These are phyloP conservation scores for Artemisia argyi DNA, from an alignment of 129 eudicot species.

Conservation along the genomic window DNA sequence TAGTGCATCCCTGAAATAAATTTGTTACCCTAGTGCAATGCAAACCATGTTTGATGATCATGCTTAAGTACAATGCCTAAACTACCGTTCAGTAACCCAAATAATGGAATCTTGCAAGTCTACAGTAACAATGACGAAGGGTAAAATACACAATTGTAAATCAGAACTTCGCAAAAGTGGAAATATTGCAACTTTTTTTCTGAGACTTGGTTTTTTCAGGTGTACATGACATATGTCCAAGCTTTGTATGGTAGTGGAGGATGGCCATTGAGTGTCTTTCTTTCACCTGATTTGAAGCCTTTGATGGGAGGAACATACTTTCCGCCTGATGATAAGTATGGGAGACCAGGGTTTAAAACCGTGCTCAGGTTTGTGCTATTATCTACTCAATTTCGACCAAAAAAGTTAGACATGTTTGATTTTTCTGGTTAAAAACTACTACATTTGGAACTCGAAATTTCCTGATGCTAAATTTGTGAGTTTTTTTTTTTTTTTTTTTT, in stretches of 20 bases:
- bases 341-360: conserved; percentile 87
- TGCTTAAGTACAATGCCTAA: no score
- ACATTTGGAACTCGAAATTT: conserved; percentile 7
- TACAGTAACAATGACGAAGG: no score
- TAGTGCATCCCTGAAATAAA: no score
- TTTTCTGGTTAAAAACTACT: not conserved
- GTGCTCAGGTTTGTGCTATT: conserved; percentile 59
- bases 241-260: conserved; percentile 8
- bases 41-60: no score
- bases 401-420: conserved; percentile 2
- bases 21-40: no score
- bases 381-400: not conserved
- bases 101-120: no score
- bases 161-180: no score
- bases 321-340: conserved; percentile 88
- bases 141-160: no score
- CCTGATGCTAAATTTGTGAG: no score
- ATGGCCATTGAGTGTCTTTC: conserved; percentile 86
- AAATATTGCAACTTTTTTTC: not conserved
- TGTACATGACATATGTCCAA: no score
- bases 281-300: conserved; percentile 92
- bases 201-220: not conserved
- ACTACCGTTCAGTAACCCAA: no score
- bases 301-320: conserved; percentile 97
- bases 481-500: no score